These are phyloP conservation scores for Emericellopsis atlantica DNA, from an alignment of 2,329 filamentous ascomycete genomes.

Conservation along the genomic window DNA sequence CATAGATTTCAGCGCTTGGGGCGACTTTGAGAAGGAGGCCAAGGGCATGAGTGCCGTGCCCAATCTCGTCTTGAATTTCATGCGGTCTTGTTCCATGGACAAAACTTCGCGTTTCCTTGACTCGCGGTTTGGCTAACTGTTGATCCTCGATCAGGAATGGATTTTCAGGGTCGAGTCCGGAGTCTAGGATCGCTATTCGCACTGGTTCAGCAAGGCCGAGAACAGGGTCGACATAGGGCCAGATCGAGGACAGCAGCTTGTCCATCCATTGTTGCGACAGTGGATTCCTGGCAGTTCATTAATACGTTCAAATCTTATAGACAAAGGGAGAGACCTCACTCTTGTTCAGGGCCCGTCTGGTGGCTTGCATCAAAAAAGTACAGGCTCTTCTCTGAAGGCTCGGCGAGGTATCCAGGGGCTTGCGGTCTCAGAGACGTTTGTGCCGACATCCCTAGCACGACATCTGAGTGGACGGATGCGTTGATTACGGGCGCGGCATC, in stretches of 20 bases:
- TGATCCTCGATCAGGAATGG: background rate
- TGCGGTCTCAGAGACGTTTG: background rate
- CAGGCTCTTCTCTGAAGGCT: background rate
- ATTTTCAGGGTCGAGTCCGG: conserved; percentile 2
- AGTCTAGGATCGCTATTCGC: conserved; percentile 4
- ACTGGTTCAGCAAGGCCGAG: background rate
- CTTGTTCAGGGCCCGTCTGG: background rate
- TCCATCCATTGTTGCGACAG: background rate
- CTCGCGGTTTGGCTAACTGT: background rate
- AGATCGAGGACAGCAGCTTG: background rate
- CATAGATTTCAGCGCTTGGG: conserved; percentile 2
- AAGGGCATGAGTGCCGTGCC: conserved; percentile 4
- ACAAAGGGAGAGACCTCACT: background rate
- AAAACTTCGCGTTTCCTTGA: conserved; percentile 2
- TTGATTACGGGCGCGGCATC: background rate
- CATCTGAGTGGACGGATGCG: background rate
- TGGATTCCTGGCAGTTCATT: background rate
- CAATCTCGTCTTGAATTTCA: background rate
- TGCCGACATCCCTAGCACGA: background rate
- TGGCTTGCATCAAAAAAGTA: conserved; percentile 1
- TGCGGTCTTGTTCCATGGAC: background rate
- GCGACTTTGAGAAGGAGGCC: conserved; percentile 4
- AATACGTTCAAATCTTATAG: background rate
- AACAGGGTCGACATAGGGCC: background rate
- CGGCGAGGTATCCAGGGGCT: background rate